A percentile compares a stretch with the other conserved stretches of the same genome.
Evolutionary conservation across 495 filamentous ascomycete genomes (phyloP).

Genomic region (Trichodelitschia bisporula): DNA sequence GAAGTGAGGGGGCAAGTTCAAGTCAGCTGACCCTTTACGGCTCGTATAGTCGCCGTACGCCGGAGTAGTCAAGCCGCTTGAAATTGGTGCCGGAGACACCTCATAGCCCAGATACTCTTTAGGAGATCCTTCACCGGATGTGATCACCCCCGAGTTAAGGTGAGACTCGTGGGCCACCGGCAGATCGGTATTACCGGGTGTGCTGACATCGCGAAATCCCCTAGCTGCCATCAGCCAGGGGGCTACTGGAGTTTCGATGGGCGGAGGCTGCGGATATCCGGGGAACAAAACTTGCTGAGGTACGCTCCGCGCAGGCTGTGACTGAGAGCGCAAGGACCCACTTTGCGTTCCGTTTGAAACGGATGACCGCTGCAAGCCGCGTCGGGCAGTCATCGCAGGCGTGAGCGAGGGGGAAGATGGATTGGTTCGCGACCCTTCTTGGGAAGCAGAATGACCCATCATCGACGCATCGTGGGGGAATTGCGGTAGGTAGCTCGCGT

Average conservation of each 20-base stretch:
- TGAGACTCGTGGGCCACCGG: constrained; percentile 10
- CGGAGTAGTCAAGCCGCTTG: too few relatives aligned
- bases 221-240: too few relatives aligned
- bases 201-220: background rate
- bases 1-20: too few relatives aligned
- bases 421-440: constrained; percentile 23
- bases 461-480: too few relatives aligned
- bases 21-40: too few relatives aligned
- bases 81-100: too few relatives aligned
- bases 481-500: too few relatives aligned
- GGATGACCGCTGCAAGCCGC: constrained; percentile 30
- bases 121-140: constrained; percentile 14
- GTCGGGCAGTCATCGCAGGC: constrained; percentile 26
- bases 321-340: constrained; percentile 33
- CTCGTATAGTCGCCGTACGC: too few relatives aligned
- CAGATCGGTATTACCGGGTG: background rate
- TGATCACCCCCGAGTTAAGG: constrained; percentile 18
- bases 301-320: constrained; percentile 36
- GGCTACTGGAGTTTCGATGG: too few relatives aligned
- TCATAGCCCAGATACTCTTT: constrained; percentile 47
- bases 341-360: constrained; percentile 26
- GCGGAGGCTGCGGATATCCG: constrained; percentile 1
- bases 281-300: constrained; percentile 20
- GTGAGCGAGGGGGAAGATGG: constrained; percentile 37
- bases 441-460: constrained; percentile 15